Evolutionary conservation across 2,329 filamentous ascomycete genomes (phyloP), one percentile per base, ranked within the genome.

Genomic region (Apiospora malaysiana): DNA sequence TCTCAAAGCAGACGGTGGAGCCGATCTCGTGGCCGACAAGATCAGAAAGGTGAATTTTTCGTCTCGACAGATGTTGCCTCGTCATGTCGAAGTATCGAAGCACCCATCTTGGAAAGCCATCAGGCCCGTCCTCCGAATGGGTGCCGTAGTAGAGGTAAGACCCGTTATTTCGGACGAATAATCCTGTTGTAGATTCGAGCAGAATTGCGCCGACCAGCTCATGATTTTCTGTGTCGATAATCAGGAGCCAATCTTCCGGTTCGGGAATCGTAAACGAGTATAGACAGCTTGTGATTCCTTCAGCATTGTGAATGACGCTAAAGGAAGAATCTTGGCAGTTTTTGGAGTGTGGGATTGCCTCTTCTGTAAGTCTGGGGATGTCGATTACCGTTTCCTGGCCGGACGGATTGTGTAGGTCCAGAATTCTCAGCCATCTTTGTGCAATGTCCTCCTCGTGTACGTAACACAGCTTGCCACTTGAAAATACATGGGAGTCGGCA

Each of bases 1-100:
- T 87, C 72, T 93, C 91, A 76, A 95, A 94, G 72, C 89, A 92
- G n/a, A 93, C 83, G 0, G 89, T 90, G 14, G 87, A 87, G 7
- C 90, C 91, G 43, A 94, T 84, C 65, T 93, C 91, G 23, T 84
- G 86, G 1, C 91, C 92, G 56, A 88, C 86, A 70, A 93, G 83
- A 32, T 89, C 84, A 47, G 86, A 81, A 3, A 93, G 81, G 46
- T 88, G 82, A 6, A 91, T 77, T 51, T 83, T 84, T 14, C 81
- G 74, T 0, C 81, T 77, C 25, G 85, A 77, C 81, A 84, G 85
- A n/a, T 77, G 77, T 2, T 77, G 72, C 0, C 77, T 79, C 10
- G 72, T 68, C 46, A 92, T 79, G 72, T 87, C 78, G 72, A 87
- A 87, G 2, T 87, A 87, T 42, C 84, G 81, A 43, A 94, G 81